A percentile compares a stretch with the other conserved stretches of the same genome.
These are phyloP conservation scores for Anethum foeniculum DNA, from an alignment of 140 eudicot species.

Conservation along the genomic window DNA sequence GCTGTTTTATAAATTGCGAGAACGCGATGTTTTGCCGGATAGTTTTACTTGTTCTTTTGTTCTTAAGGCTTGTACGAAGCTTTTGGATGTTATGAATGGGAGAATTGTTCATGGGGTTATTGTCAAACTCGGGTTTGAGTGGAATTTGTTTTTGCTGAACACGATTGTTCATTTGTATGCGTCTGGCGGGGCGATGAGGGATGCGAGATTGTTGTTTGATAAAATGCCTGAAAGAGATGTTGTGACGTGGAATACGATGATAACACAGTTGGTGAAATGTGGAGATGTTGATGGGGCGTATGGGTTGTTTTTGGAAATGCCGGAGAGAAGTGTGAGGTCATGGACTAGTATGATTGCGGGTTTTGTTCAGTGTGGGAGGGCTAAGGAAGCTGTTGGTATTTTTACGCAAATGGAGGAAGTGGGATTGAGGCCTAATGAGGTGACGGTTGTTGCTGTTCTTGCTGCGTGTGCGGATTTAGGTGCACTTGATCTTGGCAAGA, in stretches of 20 bases:
- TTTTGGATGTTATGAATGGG: conserved; percentile 25
- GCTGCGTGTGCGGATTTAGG: conserved; percentile 53
- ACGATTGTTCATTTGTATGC: conserved; percentile 42
- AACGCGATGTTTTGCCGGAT: conserved; percentile 28
- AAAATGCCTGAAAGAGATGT: conserved; percentile 41
- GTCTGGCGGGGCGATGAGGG: conserved; percentile 23
- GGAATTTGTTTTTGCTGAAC: conserved; percentile 36
- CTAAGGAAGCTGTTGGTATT: conserved; percentile 32
- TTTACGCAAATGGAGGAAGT: conserved; percentile 36
- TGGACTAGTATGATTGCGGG: conserved; percentile 57
- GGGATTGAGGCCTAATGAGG: conserved; percentile 35
- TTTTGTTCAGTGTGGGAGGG: conserved; percentile 35
- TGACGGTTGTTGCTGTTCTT: conserved; percentile 48
- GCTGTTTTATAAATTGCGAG: conserved; percentile 23
- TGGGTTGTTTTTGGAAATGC: conserved; percentile 33
- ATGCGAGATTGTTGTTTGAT: conserved; percentile 34
- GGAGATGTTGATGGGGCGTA: conserved; percentile 34
- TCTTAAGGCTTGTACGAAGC: conserved; percentile 37
- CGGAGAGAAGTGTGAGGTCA: conserved; percentile 40
- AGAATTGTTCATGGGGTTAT: conserved; percentile 34
- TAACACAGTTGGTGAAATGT: conserved; percentile 36
- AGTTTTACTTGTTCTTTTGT: conserved; percentile 38
- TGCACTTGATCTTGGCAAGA: conserved; percentile 39
- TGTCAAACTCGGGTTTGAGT: conserved; percentile 41
- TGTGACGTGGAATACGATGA: conserved; percentile 51